Percentiles rank a stretch among this genome's conserved stretches.
These are phyloP conservation scores for Lunasporangiospora selenospora DNA, from an alignment of 192 early-diverging fungal species.

Conservation along the genomic window DNA sequence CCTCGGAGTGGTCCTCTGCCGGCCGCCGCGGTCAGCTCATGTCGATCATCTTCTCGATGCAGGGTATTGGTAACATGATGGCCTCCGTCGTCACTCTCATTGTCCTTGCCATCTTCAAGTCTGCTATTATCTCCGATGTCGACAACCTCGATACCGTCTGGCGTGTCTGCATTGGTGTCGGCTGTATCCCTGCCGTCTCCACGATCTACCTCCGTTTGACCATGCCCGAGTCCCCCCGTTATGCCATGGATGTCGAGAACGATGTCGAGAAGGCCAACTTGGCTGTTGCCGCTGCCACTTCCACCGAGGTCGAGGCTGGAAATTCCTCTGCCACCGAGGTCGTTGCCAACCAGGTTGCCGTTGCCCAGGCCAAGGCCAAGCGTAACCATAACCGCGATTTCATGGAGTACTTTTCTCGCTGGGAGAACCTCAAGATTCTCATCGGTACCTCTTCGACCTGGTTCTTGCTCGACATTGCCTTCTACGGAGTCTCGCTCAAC, in stretches of 20 bases:
- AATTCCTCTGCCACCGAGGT: conserved; percentile 65
- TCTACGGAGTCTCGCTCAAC: conserved; percentile 76
- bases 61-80: conserved; percentile 86
- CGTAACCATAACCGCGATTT: conserved; percentile 65
- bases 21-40: conserved; percentile 85
- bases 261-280: conserved; percentile 51
- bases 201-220: conserved; percentile 90
- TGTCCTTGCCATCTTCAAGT: conserved; percentile 72
- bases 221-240: conserved; percentile 91
- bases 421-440: conserved; percentile 83
- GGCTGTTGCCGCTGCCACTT: conserved; percentile 52
- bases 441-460: conserved; percentile 77
- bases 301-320: conserved; percentile 54
- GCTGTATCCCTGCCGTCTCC: conserved; percentile 76
- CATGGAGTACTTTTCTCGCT: conserved; percentile 76
- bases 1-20: conserved; percentile 88
- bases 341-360: conserved; percentile 40
- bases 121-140: conserved; percentile 64
- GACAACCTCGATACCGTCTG: conserved; percentile 85
- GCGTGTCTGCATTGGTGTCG: conserved; percentile 84
- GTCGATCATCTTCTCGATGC: conserved; percentile 87
- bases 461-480: conserved; percentile 84
- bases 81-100: conserved; percentile 76
- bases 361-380: conserved; percentile 43
- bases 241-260: conserved; percentile 60